Conservation (phyloP, 1,139 yeast species). For the Kodamaea sp. region DNA sequence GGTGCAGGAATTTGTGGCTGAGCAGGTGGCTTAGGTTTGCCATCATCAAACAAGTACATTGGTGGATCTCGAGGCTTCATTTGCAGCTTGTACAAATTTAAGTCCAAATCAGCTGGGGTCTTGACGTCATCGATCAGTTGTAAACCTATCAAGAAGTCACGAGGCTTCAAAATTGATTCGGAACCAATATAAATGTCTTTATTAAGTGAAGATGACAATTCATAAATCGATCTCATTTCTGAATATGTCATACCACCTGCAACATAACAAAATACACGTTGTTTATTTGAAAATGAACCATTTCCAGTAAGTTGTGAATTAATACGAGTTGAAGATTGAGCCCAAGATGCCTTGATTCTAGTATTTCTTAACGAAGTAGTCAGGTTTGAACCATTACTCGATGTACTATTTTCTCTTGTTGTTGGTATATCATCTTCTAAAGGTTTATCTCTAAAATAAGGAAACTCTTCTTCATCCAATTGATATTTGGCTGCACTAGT, state of each 20-base stretch:
- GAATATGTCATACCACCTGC: conserved; percentile 90
- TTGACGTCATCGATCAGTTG: conserved; percentile 41
- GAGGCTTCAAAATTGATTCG: conserved; percentile 69
- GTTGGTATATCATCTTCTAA: conserved; percentile 50
- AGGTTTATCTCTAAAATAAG: conserved; percentile 77
- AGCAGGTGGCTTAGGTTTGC: conserved; percentile 8
- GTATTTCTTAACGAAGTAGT: conserved; percentile 59
- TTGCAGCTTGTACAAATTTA: conserved; percentile 28
- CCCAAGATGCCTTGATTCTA: conserved; percentile 81
- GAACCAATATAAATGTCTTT: conserved; percentile 84
- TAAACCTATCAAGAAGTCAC: conserved; percentile 46
- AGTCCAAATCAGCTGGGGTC: conserved; percentile 30
- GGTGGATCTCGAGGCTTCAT: conserved; percentile 32
- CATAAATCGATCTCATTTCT: conserved; percentile 76
- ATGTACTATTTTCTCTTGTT: conserved; percentile 19
- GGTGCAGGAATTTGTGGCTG: conserved; percentile 6
- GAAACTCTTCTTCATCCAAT: conserved; percentile 59
- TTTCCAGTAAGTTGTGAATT: conserved; percentile 9
- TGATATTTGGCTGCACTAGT: conserved; percentile 46
- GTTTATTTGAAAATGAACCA: conserved; percentile 43
- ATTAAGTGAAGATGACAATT: conserved; percentile 56
- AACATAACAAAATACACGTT: conserved; percentile 72
- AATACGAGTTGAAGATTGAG: conserved; percentile 19
- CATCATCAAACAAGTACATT: conserved; percentile 28
- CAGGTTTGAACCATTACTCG: conserved; percentile 10